Base-by-base conservation (phyloP, 2,329 filamentous ascomycete genomes). In the Exophiala calicioides region DNA sequence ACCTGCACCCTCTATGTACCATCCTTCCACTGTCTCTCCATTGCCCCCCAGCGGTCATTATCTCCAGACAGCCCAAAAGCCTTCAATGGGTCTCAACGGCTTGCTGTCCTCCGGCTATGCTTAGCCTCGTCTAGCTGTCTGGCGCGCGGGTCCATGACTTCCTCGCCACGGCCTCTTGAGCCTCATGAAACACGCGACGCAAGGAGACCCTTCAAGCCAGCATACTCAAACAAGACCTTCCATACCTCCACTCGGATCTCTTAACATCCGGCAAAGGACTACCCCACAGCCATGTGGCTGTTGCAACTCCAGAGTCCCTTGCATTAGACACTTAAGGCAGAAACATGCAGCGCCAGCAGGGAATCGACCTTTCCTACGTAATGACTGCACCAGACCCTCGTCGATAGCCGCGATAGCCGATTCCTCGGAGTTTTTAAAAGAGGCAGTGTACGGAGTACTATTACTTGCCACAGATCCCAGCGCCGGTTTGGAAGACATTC, bases 161-260 rank as follows among this genome's bases (percentile, higher is more conserved):
- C 21, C 45, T 33, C 33, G 16, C 36, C 34, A 44, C 40, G 21
- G 18, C 40, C n/a, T 18, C 18, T 4, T 10, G 19, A 30, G 18
- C 18, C 33, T 36, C 36, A 13, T 53, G 51, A 53, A 53, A 53
- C 51, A 44, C 19, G 18, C 20, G 21, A 27, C 45, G 51, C 47
- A 37, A 44, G 47, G 50, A 35, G 21, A 21, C 29, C 26, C 24
- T 23, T 39, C 26, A 38, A 5, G 19, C 21, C 41, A 38, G 18
- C n/a, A 33, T 30, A 9, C 20, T 43, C 27, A 37, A 47, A 40
- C 29, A 31, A 27, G 35, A 30, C 15, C 9, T 29, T 31, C 30
- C 42, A 23, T 27, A 15, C 35, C 20, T 29, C 15, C 23, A n/a
- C 15, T 47, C 51, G 51, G 51, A 47, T 44, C 24, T 27, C 26